These are phyloP conservation scores for Coffea humblotiana DNA, from an alignment of 305 asterid genomes.

Conservation along the genomic window DNA sequence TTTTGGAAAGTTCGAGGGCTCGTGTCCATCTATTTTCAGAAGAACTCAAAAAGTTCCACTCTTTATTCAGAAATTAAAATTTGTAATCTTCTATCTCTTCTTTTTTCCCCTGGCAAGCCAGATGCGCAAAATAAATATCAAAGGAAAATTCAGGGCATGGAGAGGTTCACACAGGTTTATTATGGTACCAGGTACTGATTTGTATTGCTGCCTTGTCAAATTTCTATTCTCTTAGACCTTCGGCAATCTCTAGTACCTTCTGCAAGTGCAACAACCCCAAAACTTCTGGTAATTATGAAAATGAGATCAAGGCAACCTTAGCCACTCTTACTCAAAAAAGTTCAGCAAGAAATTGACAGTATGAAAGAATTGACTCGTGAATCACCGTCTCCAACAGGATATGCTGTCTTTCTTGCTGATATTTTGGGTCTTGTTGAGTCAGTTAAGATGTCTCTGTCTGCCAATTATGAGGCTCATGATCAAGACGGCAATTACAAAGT, in stretches of 20 bases:
- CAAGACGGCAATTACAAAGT: not conserved
- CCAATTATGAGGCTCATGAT: slow-evolving; percentile 1
- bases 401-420: slow-evolving; percentile 53
- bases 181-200: slow-evolving; percentile 27
- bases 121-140: slow-evolving; percentile 35
- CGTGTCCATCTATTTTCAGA: no score
- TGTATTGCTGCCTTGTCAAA: slow-evolving; percentile 41
- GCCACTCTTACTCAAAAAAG: slow-evolving; percentile 37
- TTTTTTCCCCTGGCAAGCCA: not conserved
- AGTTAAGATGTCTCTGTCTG: slow-evolving; percentile 21
- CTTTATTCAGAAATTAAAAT: not conserved
- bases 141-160: slow-evolving; percentile 34
- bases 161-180: slow-evolving; percentile 34
- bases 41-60: not conserved
- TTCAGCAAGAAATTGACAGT: slow-evolving; percentile 38
- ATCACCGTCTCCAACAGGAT: slow-evolving; percentile 20
- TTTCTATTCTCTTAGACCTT: slow-evolving; percentile 40
- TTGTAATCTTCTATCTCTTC: not conserved
- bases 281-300: not conserved
- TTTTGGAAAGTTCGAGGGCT: not conserved
- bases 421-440: slow-evolving; percentile 47
- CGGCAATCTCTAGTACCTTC: slow-evolving; percentile 29
- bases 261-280: slow-evolving; percentile 19
- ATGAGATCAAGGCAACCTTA: slow-evolving; percentile 25
- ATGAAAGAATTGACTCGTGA: slow-evolving; percentile 25